Base-by-base conservation (phyloP, 2,329 filamentous ascomycete species). In the Stachybotrys chartarum region DNA sequence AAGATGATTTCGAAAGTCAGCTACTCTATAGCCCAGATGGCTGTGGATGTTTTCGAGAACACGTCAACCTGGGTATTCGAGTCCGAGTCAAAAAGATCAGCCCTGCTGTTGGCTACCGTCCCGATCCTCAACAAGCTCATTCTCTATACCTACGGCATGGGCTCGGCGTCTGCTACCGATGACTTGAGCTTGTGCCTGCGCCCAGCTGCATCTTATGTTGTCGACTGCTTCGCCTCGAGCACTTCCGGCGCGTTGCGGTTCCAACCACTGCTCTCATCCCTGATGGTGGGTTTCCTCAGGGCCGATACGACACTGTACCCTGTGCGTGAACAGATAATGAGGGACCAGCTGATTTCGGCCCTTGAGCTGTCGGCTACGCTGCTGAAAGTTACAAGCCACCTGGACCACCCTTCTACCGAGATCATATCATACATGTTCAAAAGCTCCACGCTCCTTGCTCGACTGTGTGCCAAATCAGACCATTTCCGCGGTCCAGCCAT, bases 41-140 rank as follows among this genome's bases (percentile, higher is more conserved):
- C 90, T 59, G 81, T 95, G 30, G 91, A 96, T 65, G 82, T 95
- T 7, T 87, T 95, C 61, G 91, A 96, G 72, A 94, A 88, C 69
- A 89, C 88, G 44, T 83, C 85, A 32, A 91, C 86, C 6, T 99
- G 93, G 94, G 87, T 86, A 61, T 97, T 95, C 67, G 78, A 82
- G 7, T 79, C 81, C 1, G 78, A 84, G 11, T 76, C 85, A 30
- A 86, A 92, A 60, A 84, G 87, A 48, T 82, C 85, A 52, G 77
- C 85, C 55, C 80, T 97, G 51, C 82, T 90, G 56, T 78, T 80
- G 17, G 78, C 79, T 47, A 83, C 96, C 30, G 80, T 90, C 30
- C 79, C 79, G 6, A 81, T 87, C 14, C 86, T 97, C 65, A 80
- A 87, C 59, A 85, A 83, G 50, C 78, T 96, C 32, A 73, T 97